These are phyloP conservation scores for Linaria vulgaris DNA, from an alignment of 257 asterid genomes.

Conservation along the genomic window DNA sequence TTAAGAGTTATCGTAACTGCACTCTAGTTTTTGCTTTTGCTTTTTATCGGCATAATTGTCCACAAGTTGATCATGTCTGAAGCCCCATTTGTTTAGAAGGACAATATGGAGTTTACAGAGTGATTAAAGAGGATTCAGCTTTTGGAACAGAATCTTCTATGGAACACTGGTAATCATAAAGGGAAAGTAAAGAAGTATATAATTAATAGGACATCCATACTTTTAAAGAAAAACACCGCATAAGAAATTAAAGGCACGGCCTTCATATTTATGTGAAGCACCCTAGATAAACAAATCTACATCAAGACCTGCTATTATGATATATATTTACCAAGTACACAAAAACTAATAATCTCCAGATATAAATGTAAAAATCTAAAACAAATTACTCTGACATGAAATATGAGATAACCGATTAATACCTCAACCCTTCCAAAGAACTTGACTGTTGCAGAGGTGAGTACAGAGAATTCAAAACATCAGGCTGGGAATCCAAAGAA, in stretches of 20 bases:
- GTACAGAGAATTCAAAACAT: slow-evolving; percentile 86
- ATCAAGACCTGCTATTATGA: slow-evolving; percentile 9
- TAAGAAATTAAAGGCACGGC: not conserved
- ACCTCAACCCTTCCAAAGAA: slow-evolving; percentile 87
- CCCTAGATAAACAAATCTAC: slow-evolving; percentile 3
- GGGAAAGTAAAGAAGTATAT: not conserved
- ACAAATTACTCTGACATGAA: slow-evolving; percentile 14
- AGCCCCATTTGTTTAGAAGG: not conserved
- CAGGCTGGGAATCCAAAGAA: slow-evolving; percentile 90
- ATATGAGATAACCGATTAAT: slow-evolving; percentile 21
- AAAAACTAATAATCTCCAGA: slow-evolving; percentile 3
- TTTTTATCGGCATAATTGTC: too few relatives aligned
- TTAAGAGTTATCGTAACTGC: not conserved
- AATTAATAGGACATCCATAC: not conserved
- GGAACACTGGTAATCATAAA: slow-evolving; percentile 12
- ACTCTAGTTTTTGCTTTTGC: too few relatives aligned
- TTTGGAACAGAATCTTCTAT: slow-evolving; percentile 5
- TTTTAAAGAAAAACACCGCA: not conserved
- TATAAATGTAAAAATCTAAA: slow-evolving; percentile 19
- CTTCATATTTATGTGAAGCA: not conserved
- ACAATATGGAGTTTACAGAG: not conserved
- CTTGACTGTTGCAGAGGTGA: slow-evolving; percentile 94
- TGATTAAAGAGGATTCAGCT: not conserved
- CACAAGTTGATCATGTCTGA: not conserved
- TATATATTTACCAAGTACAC: slow-evolving; percentile 5